A percentile compares a stretch with the other conserved stretches of the same genome.
Evolutionary conservation across 208 protist species (phyloP).

Genomic region (Wallacemonas sp.): DNA sequence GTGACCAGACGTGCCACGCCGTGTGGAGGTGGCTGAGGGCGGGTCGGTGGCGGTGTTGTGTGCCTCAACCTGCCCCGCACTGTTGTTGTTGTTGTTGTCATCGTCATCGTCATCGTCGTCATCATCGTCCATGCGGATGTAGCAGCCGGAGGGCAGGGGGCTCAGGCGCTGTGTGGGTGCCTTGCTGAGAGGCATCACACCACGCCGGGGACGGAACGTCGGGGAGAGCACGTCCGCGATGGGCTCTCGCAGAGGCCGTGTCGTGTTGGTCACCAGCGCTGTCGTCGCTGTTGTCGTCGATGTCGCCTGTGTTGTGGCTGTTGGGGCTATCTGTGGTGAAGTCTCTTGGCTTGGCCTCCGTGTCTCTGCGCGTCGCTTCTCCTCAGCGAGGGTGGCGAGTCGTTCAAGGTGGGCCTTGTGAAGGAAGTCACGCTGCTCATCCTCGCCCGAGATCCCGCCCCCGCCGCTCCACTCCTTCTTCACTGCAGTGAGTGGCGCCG

Average conservation of each 20-base stretch:
- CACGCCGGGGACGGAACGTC: slow-evolving; percentile 59
- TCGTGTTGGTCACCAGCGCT: background rate
- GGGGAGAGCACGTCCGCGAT: slow-evolving; percentile 59
- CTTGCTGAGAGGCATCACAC: slow-evolving; percentile 20
- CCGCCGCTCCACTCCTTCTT: too few species aligned
- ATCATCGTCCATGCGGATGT: slow-evolving; percentile 28
- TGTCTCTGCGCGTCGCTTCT: background rate
- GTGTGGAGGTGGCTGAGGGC: too few species aligned
- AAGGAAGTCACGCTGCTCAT: background rate
- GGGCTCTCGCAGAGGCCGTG: slow-evolving; percentile 18
- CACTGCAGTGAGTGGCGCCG: background rate
- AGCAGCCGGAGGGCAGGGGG: slow-evolving; percentile 20
- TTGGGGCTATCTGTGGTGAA: background rate
- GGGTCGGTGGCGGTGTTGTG: background rate
- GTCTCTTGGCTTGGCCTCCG: background rate
- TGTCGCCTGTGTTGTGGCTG: background rate
- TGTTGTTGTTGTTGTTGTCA: slow-evolving; percentile 19
- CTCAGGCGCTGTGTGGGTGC: slow-evolving; percentile 12
- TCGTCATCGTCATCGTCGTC: slow-evolving; percentile 24
- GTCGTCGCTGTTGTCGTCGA: background rate
- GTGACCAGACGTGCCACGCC: too few species aligned
- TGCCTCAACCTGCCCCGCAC: too few species aligned
- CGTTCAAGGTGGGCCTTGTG: background rate
- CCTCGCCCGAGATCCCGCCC: background rate
- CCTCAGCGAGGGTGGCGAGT: background rate